Evolutionary conservation across 805 yeast species (phyloP).

Genomic region (Yamadazyma olivae): DNA sequence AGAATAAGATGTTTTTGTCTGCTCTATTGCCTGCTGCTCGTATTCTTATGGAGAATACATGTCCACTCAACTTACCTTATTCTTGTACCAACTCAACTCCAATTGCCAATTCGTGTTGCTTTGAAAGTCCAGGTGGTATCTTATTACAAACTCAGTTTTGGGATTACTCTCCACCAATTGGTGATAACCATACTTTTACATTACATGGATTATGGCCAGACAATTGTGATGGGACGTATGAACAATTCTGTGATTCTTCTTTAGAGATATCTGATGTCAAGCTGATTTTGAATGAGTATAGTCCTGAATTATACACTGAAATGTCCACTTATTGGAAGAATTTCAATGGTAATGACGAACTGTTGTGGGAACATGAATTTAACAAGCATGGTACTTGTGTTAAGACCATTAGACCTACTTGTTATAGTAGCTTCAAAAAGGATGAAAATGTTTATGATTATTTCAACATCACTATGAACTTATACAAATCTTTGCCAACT

Average conservation of each 20-base stretch:
- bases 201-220: slow-evolving; percentile 46
- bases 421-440: slow-evolving; percentile 20
- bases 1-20: too few relatives aligned
- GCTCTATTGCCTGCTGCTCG: too few relatives aligned
- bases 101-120: slow-evolving; percentile 47
- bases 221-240: slow-evolving; percentile 37
- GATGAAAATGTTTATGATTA: slow-evolving; percentile 26
- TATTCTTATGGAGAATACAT: too few relatives aligned
- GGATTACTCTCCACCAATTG: slow-evolving; percentile 25
- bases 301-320: slow-evolving; percentile 22
- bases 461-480: slow-evolving; percentile 27
- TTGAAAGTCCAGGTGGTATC: slow-evolving; percentile 39
- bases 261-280: slow-evolving; percentile 26
- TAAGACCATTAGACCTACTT: slow-evolving; percentile 32
- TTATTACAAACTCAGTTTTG: slow-evolving; percentile 43
- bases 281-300: slow-evolving; percentile 9
- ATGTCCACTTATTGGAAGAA: slow-evolving; percentile 38
- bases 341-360: slow-evolving; percentile 50
- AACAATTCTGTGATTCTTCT: slow-evolving; percentile 32
- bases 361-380: slow-evolving; percentile 43
- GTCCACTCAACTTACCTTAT: slow-evolving; percentile 59
- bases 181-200: slow-evolving; percentile 35
- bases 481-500: slow-evolving; percentile 33
- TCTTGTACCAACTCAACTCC: slow-evolving; percentile 48
- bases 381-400: slow-evolving; percentile 45